Conservation (phyloP, 2,329 filamentous ascomycete genomes). For the Verticillium klebahnii region DNA sequence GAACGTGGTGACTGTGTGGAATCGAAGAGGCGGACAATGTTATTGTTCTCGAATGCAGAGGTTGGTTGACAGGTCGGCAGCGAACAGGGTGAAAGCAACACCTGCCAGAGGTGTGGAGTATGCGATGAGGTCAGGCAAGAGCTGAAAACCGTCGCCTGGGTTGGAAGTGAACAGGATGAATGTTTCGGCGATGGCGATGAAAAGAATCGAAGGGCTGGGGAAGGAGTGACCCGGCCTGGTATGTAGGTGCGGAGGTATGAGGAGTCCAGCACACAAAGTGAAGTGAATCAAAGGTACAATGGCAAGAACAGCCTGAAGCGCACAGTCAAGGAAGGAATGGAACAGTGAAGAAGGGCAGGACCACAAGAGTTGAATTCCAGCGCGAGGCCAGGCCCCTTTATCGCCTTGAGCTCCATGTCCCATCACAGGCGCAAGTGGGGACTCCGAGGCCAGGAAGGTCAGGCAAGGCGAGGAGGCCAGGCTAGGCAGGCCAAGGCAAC, state of each 20-base stretch:
- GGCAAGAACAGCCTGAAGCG: not conserved
- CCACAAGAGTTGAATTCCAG: not conserved
- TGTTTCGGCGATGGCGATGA: not conserved
- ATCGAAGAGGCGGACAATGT: not conserved
- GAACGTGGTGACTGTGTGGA: conserved; percentile 1
- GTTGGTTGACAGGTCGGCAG: not conserved
- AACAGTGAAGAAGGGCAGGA: not conserved
- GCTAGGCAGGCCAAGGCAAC: too few species aligned
- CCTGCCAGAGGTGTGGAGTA: not conserved
- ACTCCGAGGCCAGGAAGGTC: not conserved
- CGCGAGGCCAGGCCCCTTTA: not conserved
- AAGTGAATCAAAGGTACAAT: not conserved
- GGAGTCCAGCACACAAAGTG: not conserved
- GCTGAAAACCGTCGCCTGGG: not conserved
- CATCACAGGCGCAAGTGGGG: not conserved
- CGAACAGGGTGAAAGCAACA: not conserved
- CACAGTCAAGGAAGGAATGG: not conserved
- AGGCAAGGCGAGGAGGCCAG: too few species aligned
- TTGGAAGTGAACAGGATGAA: not conserved
- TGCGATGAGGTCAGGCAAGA: not conserved
- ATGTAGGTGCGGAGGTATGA: not conserved
- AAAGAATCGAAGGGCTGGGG: conserved; percentile 1
- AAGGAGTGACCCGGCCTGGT: not conserved
- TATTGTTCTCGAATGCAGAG: not conserved
- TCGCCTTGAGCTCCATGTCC: not conserved